Percentiles rank a stretch among this genome's conserved stretches.
Evolutionary conservation across 2,329 filamentous ascomycete genomes (phyloP).

Genomic region (Mycosphaerella sp.): DNA sequence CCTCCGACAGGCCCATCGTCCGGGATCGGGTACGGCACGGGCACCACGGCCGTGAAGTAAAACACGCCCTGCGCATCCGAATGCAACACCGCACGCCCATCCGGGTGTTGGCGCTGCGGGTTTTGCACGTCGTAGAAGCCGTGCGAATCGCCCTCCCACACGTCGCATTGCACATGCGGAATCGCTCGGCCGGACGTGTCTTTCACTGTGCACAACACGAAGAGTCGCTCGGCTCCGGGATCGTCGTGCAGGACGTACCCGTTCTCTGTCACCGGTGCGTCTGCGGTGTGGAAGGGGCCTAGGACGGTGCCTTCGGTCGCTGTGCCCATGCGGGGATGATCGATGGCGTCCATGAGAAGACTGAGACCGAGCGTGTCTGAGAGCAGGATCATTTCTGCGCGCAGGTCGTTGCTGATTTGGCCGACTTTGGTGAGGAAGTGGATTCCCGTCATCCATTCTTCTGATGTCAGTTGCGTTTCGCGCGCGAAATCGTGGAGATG

Average conservation of each 20-base stretch:
- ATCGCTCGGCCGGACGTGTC: constrained; percentile 59
- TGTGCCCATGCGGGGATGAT: constrained; percentile 66
- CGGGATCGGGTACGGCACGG: constrained; percentile 78
- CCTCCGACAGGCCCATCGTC: constrained; percentile 65
- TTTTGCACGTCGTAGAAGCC: constrained; percentile 80
- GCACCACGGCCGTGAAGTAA: constrained; percentile 78
- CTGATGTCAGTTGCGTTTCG: constrained; percentile 66
- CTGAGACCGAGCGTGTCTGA: constrained; percentile 75
- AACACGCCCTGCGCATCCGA: constrained; percentile 67
- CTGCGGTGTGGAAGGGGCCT: constrained; percentile 75
- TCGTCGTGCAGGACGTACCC: constrained; percentile 62
- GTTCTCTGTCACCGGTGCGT: constrained; percentile 53
- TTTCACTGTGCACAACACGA: constrained; percentile 64
- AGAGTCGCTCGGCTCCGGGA: constrained; percentile 59
- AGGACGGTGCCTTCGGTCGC: constrained; percentile 73
- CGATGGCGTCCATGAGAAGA: constrained; percentile 71
- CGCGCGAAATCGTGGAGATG: constrained; percentile 77
- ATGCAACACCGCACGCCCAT: constrained; percentile 63
- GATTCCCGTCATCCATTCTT: constrained; percentile 71
- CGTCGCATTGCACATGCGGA: constrained; percentile 62
- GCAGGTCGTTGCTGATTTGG: constrained; percentile 45
- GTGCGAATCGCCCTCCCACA: constrained; percentile 75
- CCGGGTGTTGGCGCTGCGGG: constrained; percentile 54
- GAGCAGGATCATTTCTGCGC: constrained; percentile 64
- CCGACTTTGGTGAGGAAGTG: constrained; percentile 65